Conservation (phyloP, 768 basidiomycete genomes). For the Boletus vermiculosoides region DNA sequence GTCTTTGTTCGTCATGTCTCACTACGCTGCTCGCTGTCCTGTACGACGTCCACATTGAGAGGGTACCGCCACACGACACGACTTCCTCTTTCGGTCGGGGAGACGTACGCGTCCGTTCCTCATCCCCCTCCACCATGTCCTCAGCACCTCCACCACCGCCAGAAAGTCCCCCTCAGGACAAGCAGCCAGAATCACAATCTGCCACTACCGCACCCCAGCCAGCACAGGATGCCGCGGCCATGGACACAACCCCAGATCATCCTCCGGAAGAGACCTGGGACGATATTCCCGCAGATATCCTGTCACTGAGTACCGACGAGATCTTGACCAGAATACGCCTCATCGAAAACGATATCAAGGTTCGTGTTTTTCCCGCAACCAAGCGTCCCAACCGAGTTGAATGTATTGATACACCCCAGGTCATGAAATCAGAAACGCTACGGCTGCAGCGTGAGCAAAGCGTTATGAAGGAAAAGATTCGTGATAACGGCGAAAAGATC, state of each 20-base stretch:
- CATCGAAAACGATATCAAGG: constrained; percentile 97
- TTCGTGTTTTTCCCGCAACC: constrained; percentile 28
- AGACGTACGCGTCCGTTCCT: constrained; percentile 27
- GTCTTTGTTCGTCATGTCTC: constrained; percentile 39
- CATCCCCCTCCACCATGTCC: constrained; percentile 42
- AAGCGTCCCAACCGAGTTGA: not conserved
- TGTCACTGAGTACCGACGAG: constrained; percentile 76
- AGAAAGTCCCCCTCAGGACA: constrained; percentile 42
- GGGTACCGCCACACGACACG: constrained; percentile 2
- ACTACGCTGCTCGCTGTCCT: not conserved
- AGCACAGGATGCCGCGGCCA: constrained; percentile 41
- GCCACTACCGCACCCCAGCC: constrained; percentile 30
- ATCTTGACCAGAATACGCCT: constrained; percentile 86
- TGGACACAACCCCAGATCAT: constrained; percentile 76
- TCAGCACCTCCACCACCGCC: constrained; percentile 56
- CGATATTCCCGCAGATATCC: constrained; percentile 89
- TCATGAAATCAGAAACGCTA: constrained; percentile 94
- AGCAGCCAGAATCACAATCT: constrained; percentile 46
- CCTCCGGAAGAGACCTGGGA: constrained; percentile 80
- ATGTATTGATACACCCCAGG: constrained; percentile 44
- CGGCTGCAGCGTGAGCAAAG: constrained; percentile 91
- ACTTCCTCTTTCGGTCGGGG: constrained; percentile 27
- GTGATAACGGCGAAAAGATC: constrained; percentile 96
- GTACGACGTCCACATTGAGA: not conserved
- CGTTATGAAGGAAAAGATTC: constrained; percentile 98